phyloP scores from a whole-genome alignment of 2,329 filamentous ascomycete species.

The Aureobasidium leucospermi region DNA sequence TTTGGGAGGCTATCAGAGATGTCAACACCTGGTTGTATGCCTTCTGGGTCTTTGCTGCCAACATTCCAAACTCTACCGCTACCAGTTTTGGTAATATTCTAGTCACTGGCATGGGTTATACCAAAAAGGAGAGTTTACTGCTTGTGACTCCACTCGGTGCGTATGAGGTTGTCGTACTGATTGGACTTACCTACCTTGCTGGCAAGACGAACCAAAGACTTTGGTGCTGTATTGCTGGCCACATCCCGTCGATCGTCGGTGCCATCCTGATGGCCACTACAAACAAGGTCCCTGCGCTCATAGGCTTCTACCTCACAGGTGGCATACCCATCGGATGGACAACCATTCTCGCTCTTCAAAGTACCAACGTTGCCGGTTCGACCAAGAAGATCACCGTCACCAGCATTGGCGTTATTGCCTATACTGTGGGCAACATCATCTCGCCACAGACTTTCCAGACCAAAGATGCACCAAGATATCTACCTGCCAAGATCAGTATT shows the following conservation, averaged over 20 bases:
- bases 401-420: conserved; percentile 38
- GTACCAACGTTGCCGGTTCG: conserved; percentile 55
- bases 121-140: background rate
- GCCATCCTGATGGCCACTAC: background rate
- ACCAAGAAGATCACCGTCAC: conserved; percentile 67
- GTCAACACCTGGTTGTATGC: background rate
- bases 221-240: background rate
- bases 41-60: background rate
- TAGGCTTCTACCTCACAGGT: background rate
- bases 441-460: conserved; percentile 31
- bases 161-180: background rate
- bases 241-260: background rate
- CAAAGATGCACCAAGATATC: conserved; percentile 29
- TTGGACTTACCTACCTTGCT: background rate
- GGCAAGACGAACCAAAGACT: background rate
- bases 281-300: background rate
- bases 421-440: conserved; percentile 34
- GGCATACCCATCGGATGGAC: background rate
- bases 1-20: background rate
- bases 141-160: background rate
- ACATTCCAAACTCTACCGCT: background rate
- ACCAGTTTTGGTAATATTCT: background rate
- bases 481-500: conserved; percentile 34
- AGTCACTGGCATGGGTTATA: background rate
- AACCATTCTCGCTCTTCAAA: conserved; percentile 21